A percentile compares a stretch with the other conserved stretches of the same genome.
These are phyloP conservation scores for Gamarada debralockiae DNA, from an alignment of 495 filamentous ascomycete species.

Conservation along the genomic window DNA sequence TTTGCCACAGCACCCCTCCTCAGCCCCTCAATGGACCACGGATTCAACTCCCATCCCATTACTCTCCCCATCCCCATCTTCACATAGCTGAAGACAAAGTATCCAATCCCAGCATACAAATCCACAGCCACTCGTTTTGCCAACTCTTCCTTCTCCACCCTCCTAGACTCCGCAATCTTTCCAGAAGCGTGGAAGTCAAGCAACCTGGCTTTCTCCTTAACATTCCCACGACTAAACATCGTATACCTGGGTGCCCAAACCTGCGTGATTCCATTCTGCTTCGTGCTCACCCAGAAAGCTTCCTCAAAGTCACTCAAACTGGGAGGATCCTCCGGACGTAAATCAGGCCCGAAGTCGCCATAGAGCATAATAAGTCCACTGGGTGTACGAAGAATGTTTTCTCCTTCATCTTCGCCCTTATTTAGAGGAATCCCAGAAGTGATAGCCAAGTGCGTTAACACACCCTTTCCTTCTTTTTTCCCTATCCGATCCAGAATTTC, in stretches of 20 bases:
- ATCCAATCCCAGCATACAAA: slow-evolving; percentile 88
- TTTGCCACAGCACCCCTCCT: slow-evolving; percentile 65
- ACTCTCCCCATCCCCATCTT: slow-evolving; percentile 65
- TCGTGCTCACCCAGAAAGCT: slow-evolving; percentile 72
- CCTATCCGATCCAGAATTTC: slow-evolving; percentile 47
- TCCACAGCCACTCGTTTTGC: slow-evolving; percentile 55
- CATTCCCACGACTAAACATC: slow-evolving; percentile 88
- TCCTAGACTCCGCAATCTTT: not conserved
- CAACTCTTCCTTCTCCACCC: not conserved
- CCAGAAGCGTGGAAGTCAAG: slow-evolving; percentile 40
- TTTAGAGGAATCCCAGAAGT: slow-evolving; percentile 67
- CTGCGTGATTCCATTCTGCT: slow-evolving; percentile 78
- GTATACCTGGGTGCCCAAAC: slow-evolving; percentile 83
- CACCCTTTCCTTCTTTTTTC: slow-evolving; percentile 31
- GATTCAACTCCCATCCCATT: slow-evolving; percentile 85
- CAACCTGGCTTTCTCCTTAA: slow-evolving; percentile 81
- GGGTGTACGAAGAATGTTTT: slow-evolving; percentile 69
- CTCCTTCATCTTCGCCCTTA: slow-evolving; percentile 18
- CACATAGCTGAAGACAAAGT: slow-evolving; percentile 81
- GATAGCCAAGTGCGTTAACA: slow-evolving; percentile 64
- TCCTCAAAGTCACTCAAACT: slow-evolving; percentile 44
- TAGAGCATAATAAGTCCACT: slow-evolving; percentile 55
- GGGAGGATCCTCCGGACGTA: slow-evolving; percentile 4
- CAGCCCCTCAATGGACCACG: slow-evolving; percentile 82
- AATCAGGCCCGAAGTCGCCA: slow-evolving; percentile 60